Evolutionary conservation across 306 rosid species (phyloP).

Genomic region (Cucumis melo): DNA sequence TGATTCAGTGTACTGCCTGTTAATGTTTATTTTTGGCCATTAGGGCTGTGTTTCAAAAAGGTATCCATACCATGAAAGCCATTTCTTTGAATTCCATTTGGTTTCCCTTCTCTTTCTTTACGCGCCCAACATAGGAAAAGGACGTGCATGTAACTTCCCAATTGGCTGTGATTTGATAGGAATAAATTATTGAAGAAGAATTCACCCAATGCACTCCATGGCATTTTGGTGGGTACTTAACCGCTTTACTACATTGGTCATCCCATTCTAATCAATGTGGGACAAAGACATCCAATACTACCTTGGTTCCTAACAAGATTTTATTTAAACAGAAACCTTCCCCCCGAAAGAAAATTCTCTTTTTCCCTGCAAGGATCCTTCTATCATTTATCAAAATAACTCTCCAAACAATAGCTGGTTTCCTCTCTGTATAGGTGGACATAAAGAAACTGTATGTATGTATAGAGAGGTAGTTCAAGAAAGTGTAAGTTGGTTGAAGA

Average conservation of each 20-base stretch:
- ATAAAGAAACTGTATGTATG: too few relatives aligned
- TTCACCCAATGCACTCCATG: not conserved
- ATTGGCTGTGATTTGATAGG: not conserved
- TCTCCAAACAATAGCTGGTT: not conserved
- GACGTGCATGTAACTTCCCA: not conserved
- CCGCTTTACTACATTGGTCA: too few relatives aligned
- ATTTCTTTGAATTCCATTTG: not conserved
- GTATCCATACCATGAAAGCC: not conserved
- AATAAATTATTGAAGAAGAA: not conserved
- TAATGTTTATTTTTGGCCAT: not conserved
- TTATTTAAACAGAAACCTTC: not conserved
- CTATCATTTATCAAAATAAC: not conserved
- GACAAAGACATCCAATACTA: too few relatives aligned
- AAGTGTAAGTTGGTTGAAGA: too few relatives aligned
- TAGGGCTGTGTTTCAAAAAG: not conserved
- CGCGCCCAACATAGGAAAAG: not conserved
- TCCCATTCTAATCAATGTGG: too few relatives aligned
- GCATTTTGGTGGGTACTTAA: too few relatives aligned
- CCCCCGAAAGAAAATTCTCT: not conserved
- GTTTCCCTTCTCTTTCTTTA: not conserved
- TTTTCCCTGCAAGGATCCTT: not conserved
- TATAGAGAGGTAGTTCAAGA: too few relatives aligned
- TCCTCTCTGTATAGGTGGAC: not conserved
- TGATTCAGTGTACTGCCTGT: not conserved
- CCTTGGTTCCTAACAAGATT: too few relatives aligned